These are phyloP conservation scores for Pseudoscleropodium purum DNA, from an alignment of 225 moss, liverwort and hornwort species.

Conservation along the genomic window DNA sequence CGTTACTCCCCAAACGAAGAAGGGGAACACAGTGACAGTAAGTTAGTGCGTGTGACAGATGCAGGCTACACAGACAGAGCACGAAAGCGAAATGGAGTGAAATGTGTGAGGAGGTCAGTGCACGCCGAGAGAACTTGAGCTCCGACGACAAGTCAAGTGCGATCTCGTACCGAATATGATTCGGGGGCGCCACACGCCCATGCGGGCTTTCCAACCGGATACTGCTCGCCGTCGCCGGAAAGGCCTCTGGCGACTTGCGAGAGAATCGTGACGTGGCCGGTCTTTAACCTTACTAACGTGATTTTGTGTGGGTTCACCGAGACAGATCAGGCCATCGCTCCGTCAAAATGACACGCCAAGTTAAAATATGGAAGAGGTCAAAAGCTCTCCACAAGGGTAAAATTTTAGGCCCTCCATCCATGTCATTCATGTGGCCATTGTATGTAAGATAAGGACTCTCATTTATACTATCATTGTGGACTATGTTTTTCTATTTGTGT, in stretches of 20 bases:
- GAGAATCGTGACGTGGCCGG: too few relatives aligned
- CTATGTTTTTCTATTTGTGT: neutral
- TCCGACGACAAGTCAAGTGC: neutral
- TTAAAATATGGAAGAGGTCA: neutral
- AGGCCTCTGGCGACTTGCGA: too few relatives aligned
- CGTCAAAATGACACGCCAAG: neutral
- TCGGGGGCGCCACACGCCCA: neutral
- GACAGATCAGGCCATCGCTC: neutral
- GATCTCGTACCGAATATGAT: neutral
- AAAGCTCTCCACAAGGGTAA: rapidly evolving
- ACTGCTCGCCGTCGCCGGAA: neutral
- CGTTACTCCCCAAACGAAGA: neutral
- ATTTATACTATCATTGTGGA: neutral
- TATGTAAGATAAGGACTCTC: rapidly evolving
- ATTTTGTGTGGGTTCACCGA: neutral
- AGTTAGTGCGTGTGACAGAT: neutral
- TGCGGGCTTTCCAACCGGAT: neutral
- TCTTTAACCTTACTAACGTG: neutral
- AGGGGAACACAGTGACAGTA: neutral
- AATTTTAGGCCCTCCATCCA: neutral
- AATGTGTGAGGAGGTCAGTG: neutral
- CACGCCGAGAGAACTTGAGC: neutral
- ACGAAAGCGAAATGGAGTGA: too few relatives aligned
- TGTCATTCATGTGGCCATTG: rapidly evolving
- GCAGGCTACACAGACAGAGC: neutral